Base-by-base conservation (phyloP, 2,329 filamentous ascomycete species). In the Septoria petroselini region DNA sequence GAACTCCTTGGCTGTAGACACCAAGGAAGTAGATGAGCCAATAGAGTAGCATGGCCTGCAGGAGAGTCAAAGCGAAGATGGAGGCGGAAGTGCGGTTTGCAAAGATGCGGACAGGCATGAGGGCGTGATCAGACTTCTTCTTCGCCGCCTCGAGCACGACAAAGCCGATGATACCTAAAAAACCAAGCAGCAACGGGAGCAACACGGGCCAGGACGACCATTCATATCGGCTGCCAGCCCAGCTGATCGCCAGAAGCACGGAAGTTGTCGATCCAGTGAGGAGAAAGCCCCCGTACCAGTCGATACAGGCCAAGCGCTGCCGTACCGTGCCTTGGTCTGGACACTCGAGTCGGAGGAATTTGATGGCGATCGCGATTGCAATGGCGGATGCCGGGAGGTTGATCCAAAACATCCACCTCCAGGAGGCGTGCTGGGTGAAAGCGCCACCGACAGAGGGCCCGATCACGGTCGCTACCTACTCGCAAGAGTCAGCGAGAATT, bases 141-240 rank as follows among this genome's bases (percentile, higher is more conserved):
- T 11, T 39, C 43, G 14, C 33, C 19, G 43, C 43, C 58, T 84
- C 80, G 14, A 87, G 33, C 57, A 84, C 71, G 67, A 93, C 93
- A 31, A 88, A 55, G 8, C 54, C 77, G 42, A 52, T 52, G 7
- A 76, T 74, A 19, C 43, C 34, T 15, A 85, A 41, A n/a, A 80
- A 79, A 0, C 88, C 89, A 31, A 95, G 80, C 3, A 94, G 79
- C 57, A 93, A 76, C 85, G 93, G 91, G 19, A 93, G 74, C n/a
- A 47, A 38, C 33, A 47, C 43, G 21, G 33, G 43, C 43, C 33
- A 47, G 43, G 43, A 47, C 43, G 43, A 47, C 43, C 43, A 47
- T 37, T 47, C 33, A 30, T 47, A 47, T 39, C 35, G 43, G 19
- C 43, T 47, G 12, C 33, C 43, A 38, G 43, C 43, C 43, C 43